Percentiles rank a stretch among this genome's conserved stretches.
Evolutionary conservation across 2,329 filamentous ascomycete genomes (phyloP).

Genomic region (Fusarium verrucosum): DNA sequence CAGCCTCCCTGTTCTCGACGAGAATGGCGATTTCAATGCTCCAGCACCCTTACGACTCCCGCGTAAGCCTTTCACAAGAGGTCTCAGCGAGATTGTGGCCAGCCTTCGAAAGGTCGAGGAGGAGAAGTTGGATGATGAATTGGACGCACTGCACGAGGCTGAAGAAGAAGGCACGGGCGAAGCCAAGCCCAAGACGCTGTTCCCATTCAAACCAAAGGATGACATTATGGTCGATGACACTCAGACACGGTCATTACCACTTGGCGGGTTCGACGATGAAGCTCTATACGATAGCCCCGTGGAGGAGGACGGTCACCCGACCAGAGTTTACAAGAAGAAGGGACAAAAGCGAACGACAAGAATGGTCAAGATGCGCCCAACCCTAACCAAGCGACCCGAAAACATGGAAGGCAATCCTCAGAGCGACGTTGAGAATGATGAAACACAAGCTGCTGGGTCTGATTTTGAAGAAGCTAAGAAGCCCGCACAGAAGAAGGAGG

Average conservation of each 20-base stretch:
- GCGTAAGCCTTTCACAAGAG: slow-evolving; percentile 70
- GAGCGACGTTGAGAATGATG: slow-evolving; percentile 51
- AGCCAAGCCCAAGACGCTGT: slow-evolving; percentile 35
- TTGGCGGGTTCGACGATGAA: slow-evolving; percentile 73
- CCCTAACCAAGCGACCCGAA: slow-evolving; percentile 58
- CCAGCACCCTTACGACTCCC: slow-evolving; percentile 63
- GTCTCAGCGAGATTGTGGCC: slow-evolving; percentile 78
- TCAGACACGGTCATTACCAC: slow-evolving; percentile 54
- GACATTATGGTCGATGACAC: slow-evolving; percentile 57
- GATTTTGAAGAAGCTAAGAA: slow-evolving; percentile 36
- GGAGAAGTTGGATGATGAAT: slow-evolving; percentile 74
- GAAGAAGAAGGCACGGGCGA: slow-evolving; percentile 60
- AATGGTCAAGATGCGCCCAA: slow-evolving; percentile 70
- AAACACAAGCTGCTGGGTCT: slow-evolving; percentile 43
- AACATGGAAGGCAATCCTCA: slow-evolving; percentile 44
- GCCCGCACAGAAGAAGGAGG: slow-evolving; percentile 50
- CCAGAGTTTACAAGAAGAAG: slow-evolving; percentile 81
- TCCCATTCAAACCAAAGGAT: slow-evolving; percentile 44
- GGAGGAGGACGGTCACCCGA: slow-evolving; percentile 67
- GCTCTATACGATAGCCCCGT: slow-evolving; percentile 63
- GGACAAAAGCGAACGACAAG: slow-evolving; percentile 82
- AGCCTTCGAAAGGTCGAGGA: slow-evolving; percentile 76
- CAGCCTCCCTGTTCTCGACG: slow-evolving; percentile 62
- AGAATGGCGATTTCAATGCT: slow-evolving; percentile 62
- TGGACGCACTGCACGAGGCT: slow-evolving; percentile 77